Percentiles rank a stretch among this genome's conserved stretches.
Evolutionary conservation across 164 flowering plant species (phyloP).

Genomic region (Pachysandra terminalis): DNA sequence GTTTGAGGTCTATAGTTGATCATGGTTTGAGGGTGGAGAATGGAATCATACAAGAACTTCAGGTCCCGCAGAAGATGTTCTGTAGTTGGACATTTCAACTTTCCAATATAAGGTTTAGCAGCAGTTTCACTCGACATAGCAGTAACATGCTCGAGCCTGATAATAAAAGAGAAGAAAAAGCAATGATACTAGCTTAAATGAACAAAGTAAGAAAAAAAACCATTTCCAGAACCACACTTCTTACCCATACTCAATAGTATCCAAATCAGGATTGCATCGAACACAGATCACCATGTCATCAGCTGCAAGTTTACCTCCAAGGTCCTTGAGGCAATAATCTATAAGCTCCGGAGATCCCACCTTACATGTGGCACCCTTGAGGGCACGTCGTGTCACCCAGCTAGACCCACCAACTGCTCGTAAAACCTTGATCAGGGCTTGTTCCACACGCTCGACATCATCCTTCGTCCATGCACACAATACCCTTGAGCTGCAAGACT

Average conservation of each 20-base stretch:
- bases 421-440: constrained; percentile 64
- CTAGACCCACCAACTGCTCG: constrained; percentile 47
- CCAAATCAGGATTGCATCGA: constrained; percentile 44
- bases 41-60: constrained; percentile 39
- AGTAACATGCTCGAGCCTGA: constrained; percentile 51
- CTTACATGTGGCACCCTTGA: constrained; percentile 61
- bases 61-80: constrained; percentile 48
- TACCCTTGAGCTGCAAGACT: constrained; percentile 10
- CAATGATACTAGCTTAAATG: too few species aligned
- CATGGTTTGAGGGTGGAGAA: constrained; percentile 59
- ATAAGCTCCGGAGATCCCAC: constrained; percentile 57
- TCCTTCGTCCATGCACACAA: constrained; percentile 43
- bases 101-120: not conserved
- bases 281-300: constrained; percentile 42
- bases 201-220: not conserved
- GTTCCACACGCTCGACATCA: constrained; percentile 57
- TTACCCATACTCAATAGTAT: constrained; percentile 64
- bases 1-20: constrained; percentile 21
- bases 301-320: constrained; percentile 45
- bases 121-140: not conserved
- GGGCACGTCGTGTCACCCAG: constrained; percentile 73
- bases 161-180: not conserved
- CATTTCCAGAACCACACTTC: not conserved
- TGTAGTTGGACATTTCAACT: constrained; percentile 28
- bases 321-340: constrained; percentile 62